These are phyloP conservation scores for Plasmodium sp. DNA, from an alignment of 169 alveolate species.

Conservation along the genomic window DNA sequence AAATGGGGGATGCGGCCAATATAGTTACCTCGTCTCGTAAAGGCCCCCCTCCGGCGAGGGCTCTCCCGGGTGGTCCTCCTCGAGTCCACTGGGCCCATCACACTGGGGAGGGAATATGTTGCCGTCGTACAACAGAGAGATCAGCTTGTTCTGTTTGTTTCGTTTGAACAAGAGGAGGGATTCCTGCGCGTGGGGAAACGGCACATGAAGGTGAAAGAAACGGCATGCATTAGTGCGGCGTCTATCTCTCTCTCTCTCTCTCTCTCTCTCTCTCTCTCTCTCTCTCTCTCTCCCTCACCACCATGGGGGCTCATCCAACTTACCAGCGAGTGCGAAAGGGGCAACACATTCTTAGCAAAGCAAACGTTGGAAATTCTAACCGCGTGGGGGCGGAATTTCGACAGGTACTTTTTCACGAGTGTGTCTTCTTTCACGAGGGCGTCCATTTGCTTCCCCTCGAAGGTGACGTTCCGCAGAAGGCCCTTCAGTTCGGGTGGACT, in stretches of 20 bases:
- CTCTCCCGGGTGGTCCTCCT: not conserved
- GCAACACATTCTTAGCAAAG: slow-evolving; percentile 35
- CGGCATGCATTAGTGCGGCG: not conserved
- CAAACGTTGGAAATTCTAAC: slow-evolving; percentile 57
- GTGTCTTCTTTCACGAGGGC: not conserved
- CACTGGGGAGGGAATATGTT: slow-evolving; percentile 50
- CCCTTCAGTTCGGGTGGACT: slow-evolving; percentile 28
- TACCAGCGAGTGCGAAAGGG: slow-evolving; percentile 46
- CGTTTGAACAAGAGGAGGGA: slow-evolving; percentile 38
- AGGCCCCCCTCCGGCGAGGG: not conserved
- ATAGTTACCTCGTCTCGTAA: slow-evolving; percentile 34
- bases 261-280: too few relatives aligned
- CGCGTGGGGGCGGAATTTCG: not conserved
- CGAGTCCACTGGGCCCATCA: not conserved
- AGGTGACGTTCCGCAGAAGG: slow-evolving; percentile 1
- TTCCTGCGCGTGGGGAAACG: slow-evolving; percentile 14
- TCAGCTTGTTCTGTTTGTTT: slow-evolving; percentile 19
- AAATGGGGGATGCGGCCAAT: not conserved
- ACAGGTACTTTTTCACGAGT: slow-evolving; percentile 5
- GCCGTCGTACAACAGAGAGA: slow-evolving; percentile 28
- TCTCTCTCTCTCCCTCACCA: not conserved
- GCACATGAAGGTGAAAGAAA: not conserved
- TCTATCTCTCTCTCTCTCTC: not conserved
- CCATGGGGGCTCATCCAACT: not conserved
- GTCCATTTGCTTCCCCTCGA: not conserved